These are phyloP conservation scores for Cornus controversa DNA, from an alignment of 148 eudicot genomes.

Conservation along the genomic window DNA sequence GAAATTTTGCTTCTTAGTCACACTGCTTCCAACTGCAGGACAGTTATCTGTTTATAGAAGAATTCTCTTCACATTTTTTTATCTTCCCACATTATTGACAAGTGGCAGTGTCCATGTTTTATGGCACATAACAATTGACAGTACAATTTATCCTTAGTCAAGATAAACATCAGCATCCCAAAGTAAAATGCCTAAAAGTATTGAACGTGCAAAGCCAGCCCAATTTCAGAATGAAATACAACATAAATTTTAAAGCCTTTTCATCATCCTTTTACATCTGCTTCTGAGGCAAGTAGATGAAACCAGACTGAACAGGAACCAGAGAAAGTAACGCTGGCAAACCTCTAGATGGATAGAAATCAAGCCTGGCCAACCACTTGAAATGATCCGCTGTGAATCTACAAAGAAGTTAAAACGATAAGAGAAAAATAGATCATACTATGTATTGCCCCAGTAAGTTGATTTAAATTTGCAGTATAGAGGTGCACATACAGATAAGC, in stretches of 20 bases:
- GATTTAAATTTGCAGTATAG: background rate
- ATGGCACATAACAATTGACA: background rate
- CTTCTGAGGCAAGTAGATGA: background rate
- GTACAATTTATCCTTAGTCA: background rate
- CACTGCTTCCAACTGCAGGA: background rate
- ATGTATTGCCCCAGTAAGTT: background rate
- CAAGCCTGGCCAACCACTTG: constrained; percentile 88
- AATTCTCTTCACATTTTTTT: background rate
- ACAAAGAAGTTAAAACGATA: constrained; percentile 12
- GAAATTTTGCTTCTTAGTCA: background rate
- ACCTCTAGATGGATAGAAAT: constrained; percentile 80
- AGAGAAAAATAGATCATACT: constrained; percentile 1
- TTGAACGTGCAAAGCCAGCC: background rate
- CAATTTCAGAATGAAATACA: background rate
- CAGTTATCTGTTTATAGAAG: too few relatives aligned
- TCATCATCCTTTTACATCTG: background rate
- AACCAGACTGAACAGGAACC: background rate
- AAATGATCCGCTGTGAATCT: constrained; percentile 79
- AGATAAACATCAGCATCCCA: background rate
- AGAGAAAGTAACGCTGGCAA: constrained; percentile 20
- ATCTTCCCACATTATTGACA: background rate
- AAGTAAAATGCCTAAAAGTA: background rate
- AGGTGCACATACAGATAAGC: background rate
- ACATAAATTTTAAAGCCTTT: background rate
- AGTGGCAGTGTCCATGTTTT: background rate